These are phyloP conservation scores for Eustoma russellianum DNA, from an alignment of 257 asterid species.

Conservation along the genomic window DNA sequence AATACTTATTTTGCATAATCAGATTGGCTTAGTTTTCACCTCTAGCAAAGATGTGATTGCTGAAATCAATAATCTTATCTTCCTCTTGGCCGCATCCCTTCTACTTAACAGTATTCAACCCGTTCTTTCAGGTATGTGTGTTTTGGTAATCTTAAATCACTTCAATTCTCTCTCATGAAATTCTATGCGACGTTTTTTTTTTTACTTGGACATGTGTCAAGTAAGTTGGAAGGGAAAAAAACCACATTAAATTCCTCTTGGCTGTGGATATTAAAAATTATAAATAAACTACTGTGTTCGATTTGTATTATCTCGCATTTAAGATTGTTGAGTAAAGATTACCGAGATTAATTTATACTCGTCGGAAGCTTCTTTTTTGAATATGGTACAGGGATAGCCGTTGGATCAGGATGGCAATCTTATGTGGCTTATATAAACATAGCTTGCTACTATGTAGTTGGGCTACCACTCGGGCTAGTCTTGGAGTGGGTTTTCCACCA, in stretches of 20 bases:
- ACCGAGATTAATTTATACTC: not conserved
- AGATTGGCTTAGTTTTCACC: slow-evolving; percentile 41
- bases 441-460: slow-evolving; percentile 57
- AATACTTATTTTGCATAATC: slow-evolving; percentile 35
- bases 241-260: too few species aligned
- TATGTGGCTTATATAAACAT: slow-evolving; percentile 67
- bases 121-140: slow-evolving; percentile 45
- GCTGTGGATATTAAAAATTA: too few species aligned
- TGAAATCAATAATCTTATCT: slow-evolving; percentile 39
- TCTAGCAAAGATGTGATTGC: slow-evolving; percentile 35
- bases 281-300: too few species aligned
- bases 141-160: too few species aligned
- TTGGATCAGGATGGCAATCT: slow-evolving; percentile 82
- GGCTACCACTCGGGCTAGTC: slow-evolving; percentile 51
- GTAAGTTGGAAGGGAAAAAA: too few species aligned
- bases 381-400: slow-evolving; percentile 65
- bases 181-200: too few species aligned
- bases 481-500: slow-evolving; percentile 61
- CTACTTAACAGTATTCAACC: slow-evolving; percentile 74
- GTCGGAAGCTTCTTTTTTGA: not conserved
- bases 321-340: too few species aligned
- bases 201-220: too few species aligned
- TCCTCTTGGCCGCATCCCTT: slow-evolving; percentile 51
- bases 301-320: too few species aligned
- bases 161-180: too few species aligned